These are phyloP conservation scores for Globisporangium cederbergense DNA, from an alignment of 352 stramenopile genomes.

Conservation along the genomic window DNA sequence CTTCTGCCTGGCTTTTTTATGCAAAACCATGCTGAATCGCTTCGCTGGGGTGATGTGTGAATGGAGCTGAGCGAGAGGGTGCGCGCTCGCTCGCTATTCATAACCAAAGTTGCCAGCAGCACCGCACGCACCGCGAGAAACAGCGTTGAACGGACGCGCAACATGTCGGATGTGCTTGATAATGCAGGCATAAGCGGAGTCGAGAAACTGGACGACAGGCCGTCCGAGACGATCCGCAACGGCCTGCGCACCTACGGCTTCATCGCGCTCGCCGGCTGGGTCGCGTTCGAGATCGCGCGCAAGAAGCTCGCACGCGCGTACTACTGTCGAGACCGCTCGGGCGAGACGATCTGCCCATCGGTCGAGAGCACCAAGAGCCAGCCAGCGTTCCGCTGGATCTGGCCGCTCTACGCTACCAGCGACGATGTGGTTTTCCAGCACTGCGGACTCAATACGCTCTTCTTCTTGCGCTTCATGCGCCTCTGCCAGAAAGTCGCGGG, in stretches of 20 bases:
- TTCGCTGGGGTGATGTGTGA: background rate
- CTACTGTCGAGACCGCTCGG: constrained; percentile 64
- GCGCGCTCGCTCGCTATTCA: background rate
- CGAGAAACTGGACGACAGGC: constrained; percentile 12
- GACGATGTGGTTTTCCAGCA: constrained; percentile 69
- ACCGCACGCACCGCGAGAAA: background rate
- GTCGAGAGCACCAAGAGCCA: constrained; percentile 34
- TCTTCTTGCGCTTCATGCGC: constrained; percentile 72
- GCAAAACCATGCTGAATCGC: background rate
- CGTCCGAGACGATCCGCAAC: constrained; percentile 60
- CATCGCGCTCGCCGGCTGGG: constrained; percentile 60
- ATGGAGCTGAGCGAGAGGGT: background rate
- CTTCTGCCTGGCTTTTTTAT: background rate
- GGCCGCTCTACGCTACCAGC: constrained; percentile 46
- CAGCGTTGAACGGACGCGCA: background rate
- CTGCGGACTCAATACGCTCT: constrained; percentile 79
- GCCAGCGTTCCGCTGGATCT: constrained; percentile 52
- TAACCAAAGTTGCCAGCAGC: background rate
- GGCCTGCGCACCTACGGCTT: constrained; percentile 63
- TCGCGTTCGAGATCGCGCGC: constrained; percentile 63
- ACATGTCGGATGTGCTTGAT: background rate
- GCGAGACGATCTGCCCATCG: constrained; percentile 45
- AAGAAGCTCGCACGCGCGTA: constrained; percentile 59
- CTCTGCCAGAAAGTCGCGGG: constrained; percentile 69
- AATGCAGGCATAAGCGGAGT: background rate